Base-by-base conservation (phyloP, 345 rosid genomes). In the Eucalyptus polybractea region DNA sequence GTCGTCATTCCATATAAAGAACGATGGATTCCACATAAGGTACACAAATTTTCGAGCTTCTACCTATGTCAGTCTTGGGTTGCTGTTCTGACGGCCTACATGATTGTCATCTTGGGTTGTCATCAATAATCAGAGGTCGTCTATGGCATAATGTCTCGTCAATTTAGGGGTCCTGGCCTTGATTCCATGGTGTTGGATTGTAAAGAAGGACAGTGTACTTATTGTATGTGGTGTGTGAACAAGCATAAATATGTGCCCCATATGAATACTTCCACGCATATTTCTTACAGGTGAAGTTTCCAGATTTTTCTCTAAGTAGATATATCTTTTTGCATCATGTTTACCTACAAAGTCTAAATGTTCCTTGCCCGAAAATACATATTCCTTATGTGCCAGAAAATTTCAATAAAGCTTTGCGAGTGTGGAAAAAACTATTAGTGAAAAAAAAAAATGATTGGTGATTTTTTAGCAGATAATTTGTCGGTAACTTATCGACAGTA, bases 1-100 rank as follows among this genome's bases (percentile, higher is more conserved):
- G 5, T 49, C 15, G 0, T 13, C 15, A 49, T 49, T 49, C 5
- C 6, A 0, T 2, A 49, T 49, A 49, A 49, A 49, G 15, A 49
- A 49, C 15, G 1, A 2, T 49, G 50, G 5, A 49, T 12, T 49
- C 50, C 2, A 49, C 0, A 49, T 49, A 13, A 49, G 50, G 15
- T 49, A 49, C 50, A 49, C 50, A 49, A 49, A 49, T 49, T 6
- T 49, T 49, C 15, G 6, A 47, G 49, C 49, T 47, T 47, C 49
- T 47, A 45, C 1, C 11, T 2, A 45, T 45, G 47, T 45, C 47
- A 1, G 10, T 47, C 49, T 47, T 47, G 49, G 49, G 49, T 47
- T 47, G 49, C 13, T 1, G 0, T 47, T 47, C 13, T 47, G 49
- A 47, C 13, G 49, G 49, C 49, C 49, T 3, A 47, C 49, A 47